phyloP scores from a whole-genome alignment of 164 flowering plant genomes.

The Tinospora cordifolia region DNA sequence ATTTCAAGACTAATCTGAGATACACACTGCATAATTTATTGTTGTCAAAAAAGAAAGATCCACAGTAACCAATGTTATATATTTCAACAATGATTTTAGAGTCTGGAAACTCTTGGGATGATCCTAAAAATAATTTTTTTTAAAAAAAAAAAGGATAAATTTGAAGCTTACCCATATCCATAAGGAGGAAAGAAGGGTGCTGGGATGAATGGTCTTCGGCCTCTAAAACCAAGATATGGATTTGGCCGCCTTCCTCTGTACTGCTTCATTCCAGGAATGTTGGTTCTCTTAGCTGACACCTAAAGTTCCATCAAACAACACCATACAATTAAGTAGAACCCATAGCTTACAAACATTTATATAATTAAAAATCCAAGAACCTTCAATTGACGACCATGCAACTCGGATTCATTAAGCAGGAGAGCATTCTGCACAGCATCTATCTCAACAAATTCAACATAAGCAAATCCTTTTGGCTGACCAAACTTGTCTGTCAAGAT shows the following conservation, averaged over 20 bases:
- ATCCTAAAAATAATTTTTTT: neutral
- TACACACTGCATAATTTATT: neutral
- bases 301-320: constrained; percentile 17
- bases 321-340: neutral
- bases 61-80: neutral
- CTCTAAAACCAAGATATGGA: constrained; percentile 38
- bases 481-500: constrained; percentile 78
- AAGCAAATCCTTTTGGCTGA: constrained; percentile 81
- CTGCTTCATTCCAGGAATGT: constrained; percentile 76
- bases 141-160: neutral
- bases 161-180: constrained; percentile 48
- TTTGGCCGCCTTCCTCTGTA: constrained; percentile 50
- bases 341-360: neutral
- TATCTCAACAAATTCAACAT: constrained; percentile 68
- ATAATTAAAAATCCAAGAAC: constrained; percentile 21
- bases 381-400: constrained; percentile 77
- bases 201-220: constrained; percentile 47
- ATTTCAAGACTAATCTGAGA: neutral
- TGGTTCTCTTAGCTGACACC: constrained; percentile 76
- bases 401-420: constrained; percentile 61
- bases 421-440: constrained; percentile 79
- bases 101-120: neutral
- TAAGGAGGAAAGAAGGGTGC: constrained; percentile 37
- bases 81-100: neutral
- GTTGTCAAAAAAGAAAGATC: neutral